phyloP scores from a whole-genome alignment of 768 basidiomycete species.

The Lentinula boryana region DNA sequence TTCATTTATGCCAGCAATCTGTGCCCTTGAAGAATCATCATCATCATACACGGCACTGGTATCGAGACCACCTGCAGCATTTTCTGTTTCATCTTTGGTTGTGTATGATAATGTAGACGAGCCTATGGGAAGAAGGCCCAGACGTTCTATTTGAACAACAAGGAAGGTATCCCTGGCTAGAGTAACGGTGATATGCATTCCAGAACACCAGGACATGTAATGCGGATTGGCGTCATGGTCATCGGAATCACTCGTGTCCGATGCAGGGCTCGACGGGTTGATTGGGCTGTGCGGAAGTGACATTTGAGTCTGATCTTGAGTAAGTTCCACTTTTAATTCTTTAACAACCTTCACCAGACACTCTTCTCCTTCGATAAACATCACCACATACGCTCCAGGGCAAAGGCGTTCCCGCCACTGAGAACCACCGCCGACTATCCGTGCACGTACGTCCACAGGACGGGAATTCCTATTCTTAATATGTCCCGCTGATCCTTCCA shows the following conservation, averaged over 20 bases:
- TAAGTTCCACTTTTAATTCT: background rate
- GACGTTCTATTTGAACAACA: background rate
- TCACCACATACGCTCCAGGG: background rate
- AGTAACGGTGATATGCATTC: background rate
- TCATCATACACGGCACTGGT: background rate
- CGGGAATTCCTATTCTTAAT: background rate
- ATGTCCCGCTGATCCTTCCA: background rate
- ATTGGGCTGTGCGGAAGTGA: too few species aligned
- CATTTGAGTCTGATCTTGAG: background rate
- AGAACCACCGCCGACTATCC: background rate
- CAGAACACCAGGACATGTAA: background rate
- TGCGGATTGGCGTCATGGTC: background rate
- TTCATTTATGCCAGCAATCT: background rate
- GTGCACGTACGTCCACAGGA: background rate
- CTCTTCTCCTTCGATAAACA: background rate
- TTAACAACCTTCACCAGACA: background rate
- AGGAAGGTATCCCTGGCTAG: background rate
- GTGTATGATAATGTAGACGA: too few species aligned
- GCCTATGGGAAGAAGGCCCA: background rate
- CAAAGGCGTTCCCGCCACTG: background rate
- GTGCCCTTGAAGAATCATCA: background rate
- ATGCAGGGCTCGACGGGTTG: too few species aligned
- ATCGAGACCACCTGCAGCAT: background rate
- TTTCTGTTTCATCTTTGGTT: too few species aligned
- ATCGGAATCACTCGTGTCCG: too few species aligned